Percentiles rank a stretch among this genome's conserved stretches.
phyloP scores from a whole-genome alignment of 495 filamentous ascomycete species.

The Hyaloscypha variabilis region DNA sequence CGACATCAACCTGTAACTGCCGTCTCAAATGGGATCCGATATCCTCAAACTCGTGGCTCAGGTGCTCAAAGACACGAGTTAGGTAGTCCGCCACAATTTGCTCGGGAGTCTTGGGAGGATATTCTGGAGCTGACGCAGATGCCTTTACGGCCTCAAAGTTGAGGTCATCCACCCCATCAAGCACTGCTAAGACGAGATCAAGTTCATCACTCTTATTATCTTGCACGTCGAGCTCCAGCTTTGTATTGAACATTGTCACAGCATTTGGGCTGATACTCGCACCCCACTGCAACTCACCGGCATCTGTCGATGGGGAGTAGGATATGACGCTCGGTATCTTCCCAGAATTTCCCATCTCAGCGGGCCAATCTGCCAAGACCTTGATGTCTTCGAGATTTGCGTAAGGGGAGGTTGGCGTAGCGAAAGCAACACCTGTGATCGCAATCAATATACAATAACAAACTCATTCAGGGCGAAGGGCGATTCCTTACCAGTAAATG shows the following conservation, averaged over 20 bases:
- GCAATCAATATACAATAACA: not conserved
- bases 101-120: slow-evolving; percentile 11
- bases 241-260: slow-evolving; percentile 17
- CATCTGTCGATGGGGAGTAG: slow-evolving; percentile 6
- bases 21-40: not conserved
- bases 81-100: slow-evolving; percentile 12
- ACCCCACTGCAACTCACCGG: slow-evolving; percentile 16
- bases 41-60: not conserved
- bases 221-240: slow-evolving; percentile 16
- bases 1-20: slow-evolving; percentile 10
- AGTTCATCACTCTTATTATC: slow-evolving; percentile 10
- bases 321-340: slow-evolving; percentile 18
- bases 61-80: slow-evolving; percentile 8
- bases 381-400: slow-evolving; percentile 11
- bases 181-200: slow-evolving; percentile 6
- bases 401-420: not conserved
- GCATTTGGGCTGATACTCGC: slow-evolving; percentile 8
- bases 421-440: slow-evolving; percentile 13
- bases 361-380: slow-evolving; percentile 11
- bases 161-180: slow-evolving; percentile 11
- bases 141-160: slow-evolving; percentile 2
- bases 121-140: slow-evolving; percentile 1
- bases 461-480: not conserved
- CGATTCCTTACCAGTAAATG: slow-evolving; percentile 8
- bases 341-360: not conserved